Conservation (phyloP, 2,329 filamentous ascomycete species). For the Diaporthe sp. region DNA sequence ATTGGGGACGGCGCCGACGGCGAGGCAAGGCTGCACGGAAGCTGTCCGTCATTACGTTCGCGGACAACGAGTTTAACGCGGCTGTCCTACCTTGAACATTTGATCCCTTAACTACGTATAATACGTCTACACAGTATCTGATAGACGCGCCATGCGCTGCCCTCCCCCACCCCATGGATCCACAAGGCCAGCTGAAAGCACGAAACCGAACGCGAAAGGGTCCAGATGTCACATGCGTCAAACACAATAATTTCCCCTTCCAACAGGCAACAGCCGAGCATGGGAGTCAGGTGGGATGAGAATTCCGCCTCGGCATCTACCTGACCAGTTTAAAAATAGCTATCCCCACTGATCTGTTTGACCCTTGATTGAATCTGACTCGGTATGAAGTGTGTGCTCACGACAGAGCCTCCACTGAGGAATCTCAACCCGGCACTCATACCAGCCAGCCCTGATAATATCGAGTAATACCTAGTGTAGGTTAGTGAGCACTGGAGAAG, state of each 20-base stretch:
- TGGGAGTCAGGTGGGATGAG: not conserved
- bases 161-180: not conserved
- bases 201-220: not conserved
- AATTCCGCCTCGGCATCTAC: not conserved
- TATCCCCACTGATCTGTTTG: constrained; percentile 9
- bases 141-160: not conserved
- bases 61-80: not conserved
- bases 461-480: not conserved
- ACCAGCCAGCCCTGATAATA: not conserved
- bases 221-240: not conserved
- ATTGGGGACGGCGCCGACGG: not conserved
- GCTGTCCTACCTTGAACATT: not conserved
- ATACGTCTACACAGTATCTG: no score
- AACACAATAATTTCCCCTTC: not conserved
- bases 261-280: not conserved
- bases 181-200: not conserved
- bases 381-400: not conserved
- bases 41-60: not conserved
- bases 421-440: not conserved
- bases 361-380: not conserved
- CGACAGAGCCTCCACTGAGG: not conserved
- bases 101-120: not conserved
- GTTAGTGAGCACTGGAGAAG: not conserved
- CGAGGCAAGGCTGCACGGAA: not conserved
- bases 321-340: not conserved